phyloP scores from a whole-genome alignment of 106 monocot species.

The Vanilla planifolia region DNA sequence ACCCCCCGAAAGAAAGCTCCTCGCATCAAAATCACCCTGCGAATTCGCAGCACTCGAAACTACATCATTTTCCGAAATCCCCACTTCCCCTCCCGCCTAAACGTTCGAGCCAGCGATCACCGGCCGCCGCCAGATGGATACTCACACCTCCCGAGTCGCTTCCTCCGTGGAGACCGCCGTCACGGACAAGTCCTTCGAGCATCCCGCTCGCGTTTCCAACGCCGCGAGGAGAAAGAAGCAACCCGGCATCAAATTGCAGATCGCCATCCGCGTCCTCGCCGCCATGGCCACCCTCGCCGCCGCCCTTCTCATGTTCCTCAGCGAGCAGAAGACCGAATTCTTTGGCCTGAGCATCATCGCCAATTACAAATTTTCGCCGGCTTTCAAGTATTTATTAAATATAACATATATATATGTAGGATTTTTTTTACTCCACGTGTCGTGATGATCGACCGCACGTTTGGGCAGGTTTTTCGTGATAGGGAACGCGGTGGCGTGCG shows the following conservation, averaged over 20 bases:
- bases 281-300: conserved; percentile 16
- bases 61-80: no score
- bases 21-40: no score
- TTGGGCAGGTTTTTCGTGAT: conserved; percentile 20
- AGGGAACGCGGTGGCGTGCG: conserved; percentile 19
- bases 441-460: not conserved
- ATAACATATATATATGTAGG: not conserved
- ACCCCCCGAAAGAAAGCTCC: no score
- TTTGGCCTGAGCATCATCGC: conserved; percentile 9
- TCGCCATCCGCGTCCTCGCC: conserved; percentile 8
- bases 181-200: no score
- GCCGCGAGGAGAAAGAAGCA: no score
- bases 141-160: no score
- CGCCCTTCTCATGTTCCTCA: conserved; percentile 17
- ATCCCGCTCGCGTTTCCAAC: no score
- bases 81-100: no score
- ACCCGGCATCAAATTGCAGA: conserved; percentile 1
- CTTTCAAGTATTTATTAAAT: conserved; percentile 14
- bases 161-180: no score
- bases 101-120: no score
- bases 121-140: no score
- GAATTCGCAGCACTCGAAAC: no score
- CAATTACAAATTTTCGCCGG: conserved; percentile 20
- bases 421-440: not conserved
- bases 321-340: conserved; percentile 12